A percentile compares a stretch with the other conserved stretches of the same genome.
phyloP scores from a whole-genome alignment of 2,329 filamentous ascomycete species.

The Neurospora crassa region DNA sequence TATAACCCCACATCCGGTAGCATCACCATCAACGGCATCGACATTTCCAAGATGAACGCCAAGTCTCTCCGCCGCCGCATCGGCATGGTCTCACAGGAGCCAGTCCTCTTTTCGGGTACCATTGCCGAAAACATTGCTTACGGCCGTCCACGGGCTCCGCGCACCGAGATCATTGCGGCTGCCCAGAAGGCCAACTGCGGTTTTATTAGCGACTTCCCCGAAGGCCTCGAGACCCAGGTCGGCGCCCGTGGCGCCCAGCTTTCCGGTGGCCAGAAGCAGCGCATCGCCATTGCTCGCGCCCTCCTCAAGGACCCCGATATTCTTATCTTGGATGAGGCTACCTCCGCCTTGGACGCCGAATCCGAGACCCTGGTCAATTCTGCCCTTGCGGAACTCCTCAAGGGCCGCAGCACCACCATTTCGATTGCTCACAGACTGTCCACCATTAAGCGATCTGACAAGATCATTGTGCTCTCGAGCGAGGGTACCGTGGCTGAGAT shows the following conservation, averaged over 20 bases:
- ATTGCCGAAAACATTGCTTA: slow-evolving; percentile 89
- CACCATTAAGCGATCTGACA: slow-evolving; percentile 92
- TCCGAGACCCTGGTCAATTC: slow-evolving; percentile 95
- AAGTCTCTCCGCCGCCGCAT: slow-evolving; percentile 89
- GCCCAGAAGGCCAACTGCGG: slow-evolving; percentile 90
- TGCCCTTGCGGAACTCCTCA: slow-evolving; percentile 70
- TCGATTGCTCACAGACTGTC: slow-evolving; percentile 93
- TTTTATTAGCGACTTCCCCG: slow-evolving; percentile 94
- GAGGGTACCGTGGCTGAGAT: slow-evolving; percentile 88
- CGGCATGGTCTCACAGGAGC: slow-evolving; percentile 91
- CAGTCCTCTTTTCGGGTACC: slow-evolving; percentile 79
- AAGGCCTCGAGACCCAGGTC: slow-evolving; percentile 88
- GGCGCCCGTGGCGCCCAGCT: slow-evolving; percentile 88
- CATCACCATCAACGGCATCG: slow-evolving; percentile 75
- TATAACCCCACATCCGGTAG: slow-evolving; percentile 71
- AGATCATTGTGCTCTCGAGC: slow-evolving; percentile 80
- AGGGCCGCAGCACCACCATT: slow-evolving; percentile 89
- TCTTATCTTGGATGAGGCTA: slow-evolving; percentile 91
- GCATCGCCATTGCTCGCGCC: slow-evolving; percentile 92
- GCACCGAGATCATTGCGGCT: slow-evolving; percentile 74
- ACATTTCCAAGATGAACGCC: slow-evolving; percentile 79
- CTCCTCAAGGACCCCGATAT: slow-evolving; percentile 95
- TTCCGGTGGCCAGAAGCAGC: slow-evolving; percentile 93
- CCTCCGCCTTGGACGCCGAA: slow-evolving; percentile 90
- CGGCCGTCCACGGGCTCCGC: slow-evolving; percentile 68